Evolutionary conservation across 257 asterid species (phyloP), one percentile per base, ranked within the genome.

Genomic region (Nicotiana benthamiana): DNA sequence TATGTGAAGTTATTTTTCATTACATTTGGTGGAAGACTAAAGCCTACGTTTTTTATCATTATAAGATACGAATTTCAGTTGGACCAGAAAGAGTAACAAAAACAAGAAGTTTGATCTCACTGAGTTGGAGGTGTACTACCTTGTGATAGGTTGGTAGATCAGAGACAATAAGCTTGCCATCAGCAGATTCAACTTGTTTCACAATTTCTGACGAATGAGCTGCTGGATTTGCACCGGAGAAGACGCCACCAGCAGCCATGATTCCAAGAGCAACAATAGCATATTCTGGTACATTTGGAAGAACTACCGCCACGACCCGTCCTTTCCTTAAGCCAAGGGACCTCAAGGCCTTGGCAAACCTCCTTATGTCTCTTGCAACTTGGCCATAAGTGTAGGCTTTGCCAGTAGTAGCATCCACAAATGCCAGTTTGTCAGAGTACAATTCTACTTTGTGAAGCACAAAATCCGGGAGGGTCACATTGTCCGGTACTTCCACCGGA

Each of bases 241-340:
- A 93, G 13, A 95, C 83, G 0, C 98, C 97, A 1, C 99, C 98
- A 8, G 96, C 97, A 2, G 94, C 92, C 99, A 95, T 95, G 82
- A 95, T 92, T 20, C 99, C 99, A 0, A 95, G 95, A 30, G 99
- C 97, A 68, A 95, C 84, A 32, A 86, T 88, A 17, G 92, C 96
- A 53, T 95, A 95, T 75, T 92, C 98, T 0, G 91, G 88, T 65
- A 93, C 90, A 15, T 95, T 95, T 8, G 98, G 97, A 75, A 95
- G 93, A 36, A 87, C 88, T 2, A 95, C 99, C 82, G 93, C 90
- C 83, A 89, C 98, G 5, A 89, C 95, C 1, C 86, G 82, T 65
- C 99, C 99, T 76, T 87, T 94, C 85, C 98, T 89, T 77, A 90
- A 83, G 40, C 98, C 98, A 9, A 95, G 91, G 4, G 98, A 93